Percentiles rank a stretch among this genome's conserved stretches.
These are phyloP conservation scores for Tetrahymena elliotti DNA, from an alignment of 73 alveolate species.

Conservation along the genomic window DNA sequence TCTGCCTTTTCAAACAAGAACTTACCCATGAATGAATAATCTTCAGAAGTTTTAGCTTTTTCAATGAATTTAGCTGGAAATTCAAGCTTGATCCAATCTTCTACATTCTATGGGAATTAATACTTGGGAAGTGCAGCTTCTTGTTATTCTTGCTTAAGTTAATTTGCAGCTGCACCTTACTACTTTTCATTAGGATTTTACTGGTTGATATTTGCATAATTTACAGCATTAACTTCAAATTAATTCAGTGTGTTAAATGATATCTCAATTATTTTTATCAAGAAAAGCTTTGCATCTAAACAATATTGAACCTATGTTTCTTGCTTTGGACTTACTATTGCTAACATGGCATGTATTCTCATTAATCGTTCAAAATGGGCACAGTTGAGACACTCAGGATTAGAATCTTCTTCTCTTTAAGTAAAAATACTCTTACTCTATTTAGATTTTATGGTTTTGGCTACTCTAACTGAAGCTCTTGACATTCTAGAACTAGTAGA, in stretches of 20 bases:
- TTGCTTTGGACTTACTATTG: conserved; percentile 76
- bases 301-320: conserved; percentile 77
- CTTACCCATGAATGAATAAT: conserved; percentile 35
- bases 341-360: conserved; percentile 93
- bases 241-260: conserved; percentile 34
- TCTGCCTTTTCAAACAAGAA: conserved; percentile 35
- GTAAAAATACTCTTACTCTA: conserved; percentile 85
- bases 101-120: conserved; percentile 6
- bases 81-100: conserved; percentile 30
- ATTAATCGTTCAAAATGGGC: conserved; percentile 93
- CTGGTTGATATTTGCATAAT: conserved; percentile 20
- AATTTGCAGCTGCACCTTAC: background rate
- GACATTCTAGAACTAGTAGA: conserved; percentile 45
- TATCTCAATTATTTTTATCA: conserved; percentile 26
- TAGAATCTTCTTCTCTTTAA: conserved; percentile 89
- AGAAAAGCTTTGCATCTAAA: conserved; percentile 38
- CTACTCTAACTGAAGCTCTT: conserved; percentile 61
- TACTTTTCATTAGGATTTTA: conserved; percentile 24
- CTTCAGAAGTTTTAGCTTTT: conserved; percentile 33
- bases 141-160: background rate
- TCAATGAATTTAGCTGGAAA: conserved; percentile 26
- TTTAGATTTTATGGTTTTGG: conserved; percentile 55
- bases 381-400: conserved; percentile 87
- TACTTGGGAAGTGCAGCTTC: conserved; percentile 33
- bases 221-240: conserved; percentile 34